These are phyloP conservation scores for Saccharomycopsis fermentans DNA, from an alignment of 805 yeast species.

Conservation along the genomic window DNA sequence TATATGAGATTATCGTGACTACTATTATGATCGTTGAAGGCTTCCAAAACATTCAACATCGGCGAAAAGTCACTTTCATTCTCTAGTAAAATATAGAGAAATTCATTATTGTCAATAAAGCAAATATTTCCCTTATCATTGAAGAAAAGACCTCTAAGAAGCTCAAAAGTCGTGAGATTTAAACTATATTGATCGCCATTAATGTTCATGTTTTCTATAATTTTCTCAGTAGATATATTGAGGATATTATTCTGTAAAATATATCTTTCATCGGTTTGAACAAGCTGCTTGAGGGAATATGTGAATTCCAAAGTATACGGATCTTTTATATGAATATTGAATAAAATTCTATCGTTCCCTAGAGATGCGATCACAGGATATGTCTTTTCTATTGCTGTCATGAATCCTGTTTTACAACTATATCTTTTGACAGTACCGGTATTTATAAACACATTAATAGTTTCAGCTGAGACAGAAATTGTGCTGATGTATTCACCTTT, in stretches of 20 bases:
- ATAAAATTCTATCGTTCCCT: slow-evolving; percentile 3
- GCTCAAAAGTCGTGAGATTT: not conserved
- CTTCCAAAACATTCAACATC: slow-evolving; percentile 8
- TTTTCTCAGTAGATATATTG: not conserved
- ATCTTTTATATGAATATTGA: slow-evolving; percentile 9
- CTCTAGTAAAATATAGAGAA: slow-evolving; percentile 3
- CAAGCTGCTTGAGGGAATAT: slow-evolving; percentile 3
- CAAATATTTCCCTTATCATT: slow-evolving; percentile 9
- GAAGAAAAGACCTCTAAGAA: slow-evolving; percentile 13
- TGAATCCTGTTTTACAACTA: slow-evolving; percentile 5
- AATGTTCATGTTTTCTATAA: not conserved
- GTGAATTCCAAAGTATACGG: slow-evolving; percentile 3
- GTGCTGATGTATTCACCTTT: slow-evolving; percentile 9
- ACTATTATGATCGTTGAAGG: slow-evolving; percentile 11
- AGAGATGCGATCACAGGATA: slow-evolving; percentile 12
- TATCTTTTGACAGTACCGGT: slow-evolving; percentile 7
- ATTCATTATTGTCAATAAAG: slow-evolving; percentile 12
- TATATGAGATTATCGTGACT: slow-evolving; percentile 13
- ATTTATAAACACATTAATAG: slow-evolving; percentile 5
- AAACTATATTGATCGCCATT: not conserved
- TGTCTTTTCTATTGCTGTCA: slow-evolving; percentile 10
- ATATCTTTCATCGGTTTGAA: not conserved
- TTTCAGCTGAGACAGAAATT: not conserved
- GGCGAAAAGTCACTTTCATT: slow-evolving; percentile 5
- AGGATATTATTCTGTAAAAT: not conserved